Base-by-base conservation (phyloP, 2,329 filamentous ascomycete species). In the Penicillium sp. region DNA sequence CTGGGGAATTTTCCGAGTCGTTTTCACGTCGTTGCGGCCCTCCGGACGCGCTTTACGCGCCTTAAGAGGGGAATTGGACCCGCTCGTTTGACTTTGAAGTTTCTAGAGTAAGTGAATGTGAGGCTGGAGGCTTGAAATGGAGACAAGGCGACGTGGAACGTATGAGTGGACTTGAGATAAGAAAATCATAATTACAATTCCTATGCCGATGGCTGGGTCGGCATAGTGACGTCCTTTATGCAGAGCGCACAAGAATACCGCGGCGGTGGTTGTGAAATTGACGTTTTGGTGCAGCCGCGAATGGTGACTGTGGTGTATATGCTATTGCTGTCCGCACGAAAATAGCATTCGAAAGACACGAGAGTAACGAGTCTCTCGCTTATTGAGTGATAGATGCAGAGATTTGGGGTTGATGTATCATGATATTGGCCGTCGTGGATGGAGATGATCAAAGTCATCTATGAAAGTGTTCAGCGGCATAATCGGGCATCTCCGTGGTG, bases 241-340 rank as follows among this genome's bases (percentile, higher is more conserved):
- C 23, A 76, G 63, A 0, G 79, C 74, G 55, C 83, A 75, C 86
- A 85, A 89, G 65, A 90, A 86, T 33, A 88, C 76, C 0, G 85
- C 62, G 0, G 85, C 85, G 1, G 86, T 80, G 38, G 85, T 74
- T 34, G 90, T 88, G 54, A 90, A 86, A 10, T 86, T 86, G 15
- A 89, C 66, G 62, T 90, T 90, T 89, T 90, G 57, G 86, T 75
- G 2, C 85, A 85, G 62, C 90, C 88, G 29, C 5, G 48, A 52
- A 51, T 58, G 60, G 38, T 70, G 61, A n/a, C 62, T 59, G 47
- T 66, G 60, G 23, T 62, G 58, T 48, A 70, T 65, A 45, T 59
- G 56, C 56, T 58, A 23, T 38, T 34, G 15, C 9, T n/a, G 23
- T 39, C 16, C 43, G 42, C 33, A 9, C 9, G 16, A 31, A 5